These are phyloP conservation scores for Tylopilus intermedius DNA, from an alignment of 768 basidiomycete species.

Conservation along the genomic window DNA sequence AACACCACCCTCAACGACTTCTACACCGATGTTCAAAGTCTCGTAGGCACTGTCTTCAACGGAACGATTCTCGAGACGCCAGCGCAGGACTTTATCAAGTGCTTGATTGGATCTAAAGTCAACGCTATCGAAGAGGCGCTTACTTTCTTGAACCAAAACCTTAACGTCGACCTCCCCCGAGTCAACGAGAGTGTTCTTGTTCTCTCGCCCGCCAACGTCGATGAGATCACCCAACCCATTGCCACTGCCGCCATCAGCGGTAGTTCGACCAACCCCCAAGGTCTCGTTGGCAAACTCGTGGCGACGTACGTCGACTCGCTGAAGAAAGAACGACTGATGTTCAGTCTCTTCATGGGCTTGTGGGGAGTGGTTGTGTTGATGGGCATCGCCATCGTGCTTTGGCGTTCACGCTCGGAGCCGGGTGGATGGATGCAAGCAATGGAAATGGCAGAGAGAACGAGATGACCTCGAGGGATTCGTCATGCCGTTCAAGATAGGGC, in stretches of 20 bases:
- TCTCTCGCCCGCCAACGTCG: constrained; percentile 63
- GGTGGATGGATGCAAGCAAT: constrained; percentile 44
- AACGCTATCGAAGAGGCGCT: constrained; percentile 79
- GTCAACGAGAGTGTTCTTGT: constrained; percentile 73
- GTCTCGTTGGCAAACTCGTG: constrained; percentile 71
- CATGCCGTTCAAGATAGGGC: constrained; percentile 19
- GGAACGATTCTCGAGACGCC: constrained; percentile 78
- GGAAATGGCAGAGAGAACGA: constrained; percentile 48
- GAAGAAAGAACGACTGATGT: constrained; percentile 80
- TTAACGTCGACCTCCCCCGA: constrained; percentile 72
- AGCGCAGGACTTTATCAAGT: constrained; percentile 81
- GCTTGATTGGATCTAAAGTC: constrained; percentile 90
- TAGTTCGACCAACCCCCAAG: constrained; percentile 44
- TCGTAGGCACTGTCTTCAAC: constrained; percentile 73
- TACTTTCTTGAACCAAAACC: constrained; percentile 88
- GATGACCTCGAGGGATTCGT: constrained; percentile 42
- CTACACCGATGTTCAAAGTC: constrained; percentile 77
- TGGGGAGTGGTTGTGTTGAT: constrained; percentile 84
- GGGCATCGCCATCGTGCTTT: constrained; percentile 64
- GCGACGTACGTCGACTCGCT: constrained; percentile 66
- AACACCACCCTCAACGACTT: constrained; percentile 84
- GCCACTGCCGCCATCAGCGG: constrained; percentile 75
- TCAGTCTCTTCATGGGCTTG: constrained; percentile 72
- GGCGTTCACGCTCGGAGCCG: constrained; percentile 58
- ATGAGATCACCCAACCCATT: constrained; percentile 76